Evolutionary conservation across 1,139 yeast genomes (phyloP), one percentile per base, ranked within the genome.

Genomic region (Candida glucosophila): DNA sequence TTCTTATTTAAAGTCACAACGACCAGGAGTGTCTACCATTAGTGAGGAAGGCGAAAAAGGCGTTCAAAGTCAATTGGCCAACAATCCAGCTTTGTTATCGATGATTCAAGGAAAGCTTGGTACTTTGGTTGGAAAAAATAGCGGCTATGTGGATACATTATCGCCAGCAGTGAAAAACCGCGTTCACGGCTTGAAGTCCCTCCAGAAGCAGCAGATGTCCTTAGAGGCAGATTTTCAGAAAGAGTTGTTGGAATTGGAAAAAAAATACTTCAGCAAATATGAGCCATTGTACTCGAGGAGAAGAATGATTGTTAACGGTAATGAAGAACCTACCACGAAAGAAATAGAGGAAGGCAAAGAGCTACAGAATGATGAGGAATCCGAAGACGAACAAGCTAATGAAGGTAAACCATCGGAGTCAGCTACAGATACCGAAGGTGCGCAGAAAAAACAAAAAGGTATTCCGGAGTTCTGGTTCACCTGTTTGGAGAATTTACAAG

Each of bases 381-480:
- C 42, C 7, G 49, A 49, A 12, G 67, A 52, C 9, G 61, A 50
- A 6, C 67, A 58, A 12, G 69, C 57, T 5, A 68, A 54, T 9
- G 69, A 56, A 5, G 68, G 59, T 6, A 72, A 58, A 7, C 69
- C 59, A 12, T 59, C 55, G 15, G 57, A 48, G 7, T 58, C 44
- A 4, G 64, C 54, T n/a, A 67, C 48, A 3, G 63, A 58, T 16
- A n/a, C n/a, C n/a, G n/a, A n/a, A n/a, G n/a, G n/a, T n/a, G n/a
- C n/a, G n/a, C n/a, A n/a, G n/a, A n/a, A n/a, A n/a, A 61, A 48
- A 17, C 53, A 56, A 29, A 63, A 63, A 38, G 99, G 99, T 40
- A 73, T 90, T 43, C 97, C 98, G 29, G 77, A 82, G 30, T 90
- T 90, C 67, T 90, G 99, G 99, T 68, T 88, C 45, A 90, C 97